These are phyloP conservation scores for Wallemia ichthyophaga DNA, from an alignment of 1,284 basidiomycete species.

Conservation along the genomic window DNA sequence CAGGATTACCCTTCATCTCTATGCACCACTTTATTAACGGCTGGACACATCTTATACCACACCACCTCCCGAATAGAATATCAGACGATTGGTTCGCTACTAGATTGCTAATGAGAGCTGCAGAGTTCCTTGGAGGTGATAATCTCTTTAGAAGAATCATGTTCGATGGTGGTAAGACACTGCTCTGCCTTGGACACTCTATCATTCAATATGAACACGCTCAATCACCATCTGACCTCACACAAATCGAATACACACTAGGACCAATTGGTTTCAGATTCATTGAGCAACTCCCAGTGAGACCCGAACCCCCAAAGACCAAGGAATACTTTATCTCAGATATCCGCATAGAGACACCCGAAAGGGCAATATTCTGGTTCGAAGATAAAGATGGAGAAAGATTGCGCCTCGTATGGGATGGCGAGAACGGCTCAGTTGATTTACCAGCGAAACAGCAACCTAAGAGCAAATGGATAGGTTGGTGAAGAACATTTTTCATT, in stretches of 20 bases:
- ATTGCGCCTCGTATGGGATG: slow-evolving; percentile 33
- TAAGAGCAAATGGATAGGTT: not conserved
- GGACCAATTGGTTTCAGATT: not conserved
- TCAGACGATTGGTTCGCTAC: slow-evolving; percentile 6
- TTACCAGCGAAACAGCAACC: not conserved
- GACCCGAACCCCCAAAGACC: slow-evolving; percentile 12
- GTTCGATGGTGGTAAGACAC: slow-evolving; percentile 8
- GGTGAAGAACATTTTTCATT: not conserved
- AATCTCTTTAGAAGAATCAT: slow-evolving; percentile 10
- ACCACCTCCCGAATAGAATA: slow-evolving; percentile 6
- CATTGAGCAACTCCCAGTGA: slow-evolving; percentile 3
- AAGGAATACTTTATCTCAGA: slow-evolving; percentile 14
- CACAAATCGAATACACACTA: slow-evolving; percentile 2
- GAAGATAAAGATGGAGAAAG: not conserved
- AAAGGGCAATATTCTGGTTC: slow-evolving; percentile 1
- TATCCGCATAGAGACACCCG: slow-evolving; percentile 1
- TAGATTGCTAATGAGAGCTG: slow-evolving; percentile 4
- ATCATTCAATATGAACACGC: slow-evolving; percentile 7
- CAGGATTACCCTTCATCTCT: slow-evolving; percentile 8
- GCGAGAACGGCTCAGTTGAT: slow-evolving; percentile 22
- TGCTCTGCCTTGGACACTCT: slow-evolving; percentile 8
- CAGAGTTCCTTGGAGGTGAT: slow-evolving; percentile 9
- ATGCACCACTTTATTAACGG: slow-evolving; percentile 9
- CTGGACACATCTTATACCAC: slow-evolving; percentile 3
- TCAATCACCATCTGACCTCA: slow-evolving; percentile 5